phyloP scores from a whole-genome alignment of 2,329 filamentous ascomycete species.

The Phaeosphaeria sp. region DNA sequence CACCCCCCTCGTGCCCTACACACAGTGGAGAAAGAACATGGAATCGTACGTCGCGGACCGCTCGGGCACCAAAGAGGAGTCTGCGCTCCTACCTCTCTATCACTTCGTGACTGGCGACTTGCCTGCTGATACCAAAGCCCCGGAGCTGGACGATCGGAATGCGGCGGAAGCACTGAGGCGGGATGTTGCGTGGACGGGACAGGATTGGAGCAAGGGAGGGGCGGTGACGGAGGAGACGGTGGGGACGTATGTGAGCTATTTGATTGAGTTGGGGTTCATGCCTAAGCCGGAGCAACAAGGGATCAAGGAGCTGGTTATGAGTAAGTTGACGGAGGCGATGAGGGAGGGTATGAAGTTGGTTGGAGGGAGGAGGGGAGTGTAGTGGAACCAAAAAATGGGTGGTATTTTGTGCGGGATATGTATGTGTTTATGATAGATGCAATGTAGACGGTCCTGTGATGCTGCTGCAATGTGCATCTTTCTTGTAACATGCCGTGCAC shows the following conservation, averaged over 20 bases:
- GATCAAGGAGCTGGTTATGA: constrained; percentile 33
- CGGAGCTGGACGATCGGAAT: constrained; percentile 77
- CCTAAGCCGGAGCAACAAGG: constrained; percentile 43
- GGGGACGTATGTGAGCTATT: constrained; percentile 69
- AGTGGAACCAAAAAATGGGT: neutral
- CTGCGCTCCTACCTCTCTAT: constrained; percentile 73
- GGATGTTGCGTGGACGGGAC: constrained; percentile 66
- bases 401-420: neutral
- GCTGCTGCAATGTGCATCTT: neutral
- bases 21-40: constrained; percentile 71
- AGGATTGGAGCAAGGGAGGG: constrained; percentile 63
- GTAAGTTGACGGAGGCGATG: constrained; percentile 40
- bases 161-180: constrained; percentile 68
- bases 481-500: neutral
- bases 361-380: constrained; percentile 40
- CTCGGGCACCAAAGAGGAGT: constrained; percentile 67
- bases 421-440: neutral
- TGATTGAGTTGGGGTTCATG: constrained; percentile 70
- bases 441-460: neutral
- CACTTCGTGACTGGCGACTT: constrained; percentile 75
- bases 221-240: constrained; percentile 67
- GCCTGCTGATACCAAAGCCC: constrained; percentile 72
- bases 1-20: constrained; percentile 71
- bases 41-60: constrained; percentile 69
- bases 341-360: constrained; percentile 43